These are phyloP conservation scores for Caryopteris hybrid DNA, from an alignment of 305 asterid species.

Conservation along the genomic window DNA sequence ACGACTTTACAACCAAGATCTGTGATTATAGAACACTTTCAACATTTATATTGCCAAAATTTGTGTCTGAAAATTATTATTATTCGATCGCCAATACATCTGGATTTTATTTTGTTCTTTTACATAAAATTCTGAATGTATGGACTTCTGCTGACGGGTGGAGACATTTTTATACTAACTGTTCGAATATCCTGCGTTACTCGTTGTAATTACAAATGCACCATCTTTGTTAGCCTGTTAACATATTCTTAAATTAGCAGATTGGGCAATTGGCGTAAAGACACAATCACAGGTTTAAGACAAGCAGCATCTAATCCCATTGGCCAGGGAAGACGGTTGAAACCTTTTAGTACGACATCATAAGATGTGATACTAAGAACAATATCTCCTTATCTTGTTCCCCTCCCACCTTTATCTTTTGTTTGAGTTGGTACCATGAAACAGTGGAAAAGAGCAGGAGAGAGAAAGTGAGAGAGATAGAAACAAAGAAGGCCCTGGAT, in stretches of 20 bases:
- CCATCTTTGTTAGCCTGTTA: neutral
- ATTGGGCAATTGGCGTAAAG: slow-evolving; percentile 13
- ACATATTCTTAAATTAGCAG: neutral
- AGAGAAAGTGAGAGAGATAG: slow-evolving; percentile 2
- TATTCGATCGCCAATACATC: neutral
- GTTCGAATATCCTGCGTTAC: too few relatives aligned
- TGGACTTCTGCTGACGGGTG: too few relatives aligned
- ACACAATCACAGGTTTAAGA: neutral
- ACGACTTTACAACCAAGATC: neutral
- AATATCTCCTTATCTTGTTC: slow-evolving; percentile 32
- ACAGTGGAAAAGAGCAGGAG: slow-evolving; percentile 25
- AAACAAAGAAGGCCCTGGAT: neutral
- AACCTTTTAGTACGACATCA: slow-evolving; percentile 27
- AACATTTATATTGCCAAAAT: neutral
- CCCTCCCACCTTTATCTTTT: slow-evolving; percentile 39
- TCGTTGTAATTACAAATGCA: neutral
- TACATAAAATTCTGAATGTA: neutral
- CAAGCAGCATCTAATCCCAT: slow-evolving; percentile 25
- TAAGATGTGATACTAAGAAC: slow-evolving; percentile 27
- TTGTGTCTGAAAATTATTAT: neutral
- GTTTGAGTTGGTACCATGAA: slow-evolving; percentile 32
- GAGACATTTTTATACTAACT: too few relatives aligned
- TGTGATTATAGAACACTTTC: neutral
- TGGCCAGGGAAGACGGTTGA: slow-evolving; percentile 22
- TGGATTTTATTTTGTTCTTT: neutral